These are phyloP conservation scores for Cercospora zeina DNA, from an alignment of 2,329 filamentous ascomycete genomes.

Conservation along the genomic window DNA sequence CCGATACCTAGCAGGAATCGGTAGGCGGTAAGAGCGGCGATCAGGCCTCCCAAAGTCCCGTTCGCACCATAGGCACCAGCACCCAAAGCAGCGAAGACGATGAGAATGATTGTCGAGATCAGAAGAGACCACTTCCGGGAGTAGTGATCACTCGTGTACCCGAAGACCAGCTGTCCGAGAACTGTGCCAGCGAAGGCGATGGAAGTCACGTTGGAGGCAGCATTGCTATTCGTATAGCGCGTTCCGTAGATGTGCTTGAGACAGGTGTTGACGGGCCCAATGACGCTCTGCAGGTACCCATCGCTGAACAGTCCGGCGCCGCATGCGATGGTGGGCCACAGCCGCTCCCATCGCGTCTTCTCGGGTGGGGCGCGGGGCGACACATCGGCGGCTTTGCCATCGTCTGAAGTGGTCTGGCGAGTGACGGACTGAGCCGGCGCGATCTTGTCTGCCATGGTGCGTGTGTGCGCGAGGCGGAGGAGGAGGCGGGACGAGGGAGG, in stretches of 20 bases:
- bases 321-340: conserved; percentile 79
- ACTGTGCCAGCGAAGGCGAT: conserved; percentile 83
- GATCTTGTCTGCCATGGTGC: conserved; percentile 20
- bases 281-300: conserved; percentile 89
- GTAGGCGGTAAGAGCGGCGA: conserved; percentile 77
- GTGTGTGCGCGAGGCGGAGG: neutral
- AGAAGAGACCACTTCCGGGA: conserved; percentile 81
- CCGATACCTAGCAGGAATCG: conserved; percentile 70
- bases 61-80: conserved; percentile 74
- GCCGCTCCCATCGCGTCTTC: conserved; percentile 49
- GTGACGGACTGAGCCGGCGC: conserved; percentile 11
- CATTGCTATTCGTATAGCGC: conserved; percentile 67
- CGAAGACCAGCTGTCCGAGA: conserved; percentile 77
- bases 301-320: conserved; percentile 89
- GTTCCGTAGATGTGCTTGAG: conserved; percentile 67
- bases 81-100: conserved; percentile 78
- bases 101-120: conserved; percentile 76
- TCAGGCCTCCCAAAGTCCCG: conserved; percentile 68
- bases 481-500: neutral
- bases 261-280: conserved; percentile 81
- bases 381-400: conserved; percentile 9
- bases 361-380: conserved; percentile 14
- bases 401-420: conserved; percentile 1
- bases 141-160: conserved; percentile 78
- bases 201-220: conserved; percentile 72